Base-by-base conservation (phyloP, 495 filamentous ascomycete genomes). In the Delitschia confertaspora region DNA sequence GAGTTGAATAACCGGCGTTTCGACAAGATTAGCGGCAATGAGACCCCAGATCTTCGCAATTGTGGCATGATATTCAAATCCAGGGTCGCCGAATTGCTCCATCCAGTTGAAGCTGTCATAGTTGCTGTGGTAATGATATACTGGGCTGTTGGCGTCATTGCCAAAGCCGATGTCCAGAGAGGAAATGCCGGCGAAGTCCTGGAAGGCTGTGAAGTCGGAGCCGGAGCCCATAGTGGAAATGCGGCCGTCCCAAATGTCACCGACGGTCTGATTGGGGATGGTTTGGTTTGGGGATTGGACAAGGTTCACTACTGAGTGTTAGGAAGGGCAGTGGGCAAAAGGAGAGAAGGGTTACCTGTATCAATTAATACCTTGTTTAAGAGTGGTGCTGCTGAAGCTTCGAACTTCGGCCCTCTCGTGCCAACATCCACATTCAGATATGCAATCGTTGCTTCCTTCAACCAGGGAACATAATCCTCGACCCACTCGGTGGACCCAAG, bases 401-500 rank as follows among this genome's bases (percentile, higher is more conserved):
- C 7, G 70, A 75, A 76, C 13, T 61, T 20, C 0, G 71, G 64
- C 0, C 80, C 79, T 17, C 59, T 40, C 4, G 75, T 67, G 21
- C 72, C 79, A 16, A 80, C 72, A 56, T 85, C 82, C 27, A 86
- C 73, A 54, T 86, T 85, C 33, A 86, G 49, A 48, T 85, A 85
- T 2, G 80, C 82, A 14, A 85, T 56, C 10, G 65, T 59, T 16
- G 61, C 37, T 3, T 49, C 30, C 24, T 37, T 38, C 7, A 96
- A 70, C 87, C 88, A 95, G 1, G 84, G 83, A 0, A 93, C 63
- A 45, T 85, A 85, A 53, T 98, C 91, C 53, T 81, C 74, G 1
- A 82, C 82, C 81, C 81, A 85, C 46, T 83, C 80, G 0, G 79
- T 82, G 10, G 72, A 77, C 3, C 88, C 88, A 33, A 85, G 57